Percentiles rank a stretch among this genome's conserved stretches.
Evolutionary conservation across 2,329 filamentous ascomycete genomes (phyloP).

Genomic region (Bipolaris gigantea): DNA sequence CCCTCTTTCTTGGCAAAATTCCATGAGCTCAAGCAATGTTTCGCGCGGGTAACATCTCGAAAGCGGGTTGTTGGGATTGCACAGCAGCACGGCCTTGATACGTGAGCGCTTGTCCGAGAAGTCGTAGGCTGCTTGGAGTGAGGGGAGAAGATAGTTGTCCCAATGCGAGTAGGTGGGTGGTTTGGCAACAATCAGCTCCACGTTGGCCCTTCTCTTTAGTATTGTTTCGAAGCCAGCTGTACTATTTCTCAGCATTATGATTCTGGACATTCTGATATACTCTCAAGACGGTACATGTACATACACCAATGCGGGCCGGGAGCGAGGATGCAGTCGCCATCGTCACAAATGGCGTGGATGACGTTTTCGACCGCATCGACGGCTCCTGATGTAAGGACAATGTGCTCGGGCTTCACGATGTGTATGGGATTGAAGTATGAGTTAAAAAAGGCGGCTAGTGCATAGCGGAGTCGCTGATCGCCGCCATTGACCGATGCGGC

Average conservation of each 20-base stretch:
- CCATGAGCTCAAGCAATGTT: constrained; percentile 34
- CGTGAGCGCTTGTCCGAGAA: constrained; percentile 29
- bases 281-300: constrained; percentile 2
- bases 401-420: constrained; percentile 28
- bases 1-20: constrained; percentile 37
- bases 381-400: constrained; percentile 34
- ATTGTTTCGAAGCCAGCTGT: constrained; percentile 28
- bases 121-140: constrained; percentile 36
- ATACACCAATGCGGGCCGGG: constrained; percentile 39
- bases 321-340: constrained; percentile 37
- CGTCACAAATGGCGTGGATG: constrained; percentile 35
- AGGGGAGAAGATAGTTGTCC: constrained; percentile 37
- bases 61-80: constrained; percentile 35
- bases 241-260: not conserved
- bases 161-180: constrained; percentile 36
- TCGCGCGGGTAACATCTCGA: constrained; percentile 31
- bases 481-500: constrained; percentile 17
- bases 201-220: constrained; percentile 25
- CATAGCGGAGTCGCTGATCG: constrained; percentile 21
- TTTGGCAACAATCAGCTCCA: constrained; percentile 30
- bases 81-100: constrained; percentile 37
- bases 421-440: constrained; percentile 32
- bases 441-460: constrained; percentile 37
- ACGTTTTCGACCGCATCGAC: constrained; percentile 33
- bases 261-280: no score